phyloP scores from a whole-genome alignment of 176 grass and related monocot species.

The Olyra latifolia region DNA sequence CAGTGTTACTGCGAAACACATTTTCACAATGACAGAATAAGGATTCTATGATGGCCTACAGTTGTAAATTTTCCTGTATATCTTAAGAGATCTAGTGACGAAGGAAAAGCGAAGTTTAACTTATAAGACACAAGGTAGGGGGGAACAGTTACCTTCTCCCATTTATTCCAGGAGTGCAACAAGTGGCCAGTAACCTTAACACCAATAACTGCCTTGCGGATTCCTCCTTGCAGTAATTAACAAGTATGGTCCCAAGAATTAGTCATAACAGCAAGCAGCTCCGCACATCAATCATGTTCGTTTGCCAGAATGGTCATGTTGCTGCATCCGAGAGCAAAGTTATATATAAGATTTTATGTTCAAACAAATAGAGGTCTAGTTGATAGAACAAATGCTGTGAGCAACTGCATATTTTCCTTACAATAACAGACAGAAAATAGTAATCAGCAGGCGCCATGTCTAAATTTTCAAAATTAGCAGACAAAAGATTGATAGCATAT shows the following conservation, averaged over 20 bases:
- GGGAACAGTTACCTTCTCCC: constrained; percentile 45
- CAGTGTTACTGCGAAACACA: not conserved
- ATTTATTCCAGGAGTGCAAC: constrained; percentile 32
- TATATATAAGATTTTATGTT: not conserved
- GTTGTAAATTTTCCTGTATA: not conserved
- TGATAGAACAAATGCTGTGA: not conserved
- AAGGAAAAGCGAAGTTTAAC: not conserved
- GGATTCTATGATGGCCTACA: not conserved
- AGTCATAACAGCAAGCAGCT: not conserved
- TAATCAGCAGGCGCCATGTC: not conserved
- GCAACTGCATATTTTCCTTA: not conserved
- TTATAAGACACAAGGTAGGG: not conserved
- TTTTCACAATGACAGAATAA: not conserved
- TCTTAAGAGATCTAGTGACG: not conserved
- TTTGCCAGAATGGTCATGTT: not conserved
- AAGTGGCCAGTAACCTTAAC: constrained; percentile 5
- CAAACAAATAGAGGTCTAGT: not conserved
- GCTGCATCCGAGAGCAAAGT: not conserved
- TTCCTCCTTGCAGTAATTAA: constrained; percentile 1
- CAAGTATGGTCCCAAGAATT: not conserved
- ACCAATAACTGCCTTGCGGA: not conserved
- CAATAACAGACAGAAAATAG: not conserved
- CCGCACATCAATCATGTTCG: constrained; percentile 17
- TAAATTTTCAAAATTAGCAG: not conserved
- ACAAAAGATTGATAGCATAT: constrained; percentile 1